phyloP scores from a whole-genome alignment of 1,284 basidiomycete species.

The Apiotrichum akiyoshidainum region DNA sequence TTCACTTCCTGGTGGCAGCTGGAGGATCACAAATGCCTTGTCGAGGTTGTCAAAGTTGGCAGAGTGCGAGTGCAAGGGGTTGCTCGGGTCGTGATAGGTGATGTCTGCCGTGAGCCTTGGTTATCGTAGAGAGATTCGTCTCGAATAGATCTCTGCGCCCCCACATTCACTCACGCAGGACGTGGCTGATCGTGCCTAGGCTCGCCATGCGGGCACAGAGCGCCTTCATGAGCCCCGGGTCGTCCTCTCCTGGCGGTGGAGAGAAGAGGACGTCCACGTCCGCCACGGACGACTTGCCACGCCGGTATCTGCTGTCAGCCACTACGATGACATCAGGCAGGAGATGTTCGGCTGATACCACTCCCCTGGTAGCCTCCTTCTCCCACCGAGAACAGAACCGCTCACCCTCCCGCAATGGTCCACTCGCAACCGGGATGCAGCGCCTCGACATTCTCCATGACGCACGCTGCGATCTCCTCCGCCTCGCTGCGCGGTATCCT shows the following conservation, averaged over 20 bases:
- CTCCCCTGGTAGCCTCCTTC: too few relatives aligned
- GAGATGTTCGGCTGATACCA: not conserved
- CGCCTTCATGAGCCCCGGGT: conserved; percentile 34
- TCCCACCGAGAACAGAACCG: not conserved
- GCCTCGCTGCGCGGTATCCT: conserved; percentile 48
- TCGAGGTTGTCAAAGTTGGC: conserved; percentile 51
- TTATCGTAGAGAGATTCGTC: too few relatives aligned
- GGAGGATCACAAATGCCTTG: conserved; percentile 47
- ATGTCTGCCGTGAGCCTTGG: conserved; percentile 25
- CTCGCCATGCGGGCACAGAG: conserved; percentile 34
- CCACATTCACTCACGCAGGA: conserved; percentile 48
- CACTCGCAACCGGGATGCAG: conserved; percentile 40
- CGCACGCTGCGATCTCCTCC: conserved; percentile 39
- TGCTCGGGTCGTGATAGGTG: conserved; percentile 22
- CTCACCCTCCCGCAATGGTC: conserved; percentile 46
- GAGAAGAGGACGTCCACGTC: conserved; percentile 50
- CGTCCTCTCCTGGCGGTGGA: conserved; percentile 18
- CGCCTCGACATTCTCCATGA: conserved; percentile 40
- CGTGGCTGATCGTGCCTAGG: conserved; percentile 46
- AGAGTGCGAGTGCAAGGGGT: conserved; percentile 32
- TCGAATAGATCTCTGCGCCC: too few relatives aligned
- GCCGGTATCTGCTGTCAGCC: conserved; percentile 34
- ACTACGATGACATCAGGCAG: not conserved
- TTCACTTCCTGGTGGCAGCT: conserved; percentile 16
- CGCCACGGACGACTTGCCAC: conserved; percentile 42